These are phyloP conservation scores for Aegilops sharonensis DNA, from an alignment of 176 grass and related monocot species.

Conservation along the genomic window DNA sequence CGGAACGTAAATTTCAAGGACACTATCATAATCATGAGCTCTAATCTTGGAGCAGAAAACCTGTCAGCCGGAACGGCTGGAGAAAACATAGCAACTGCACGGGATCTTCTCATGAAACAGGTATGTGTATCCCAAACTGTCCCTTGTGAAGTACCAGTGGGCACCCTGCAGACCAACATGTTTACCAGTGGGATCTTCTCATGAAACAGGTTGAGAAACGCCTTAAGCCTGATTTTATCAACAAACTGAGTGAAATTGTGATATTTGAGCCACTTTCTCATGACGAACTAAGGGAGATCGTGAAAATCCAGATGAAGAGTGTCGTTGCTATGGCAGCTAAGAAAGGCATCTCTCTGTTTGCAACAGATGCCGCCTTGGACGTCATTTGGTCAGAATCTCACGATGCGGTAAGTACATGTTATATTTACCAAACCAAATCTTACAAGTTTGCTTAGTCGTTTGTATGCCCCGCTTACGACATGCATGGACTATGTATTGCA, in stretches of 20 bases:
- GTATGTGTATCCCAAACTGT: too few species aligned
- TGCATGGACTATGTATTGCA: background rate
- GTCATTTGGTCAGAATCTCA: background rate
- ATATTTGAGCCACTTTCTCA: background rate
- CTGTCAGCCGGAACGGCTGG: background rate
- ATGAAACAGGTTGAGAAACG: background rate
- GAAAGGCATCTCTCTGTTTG: background rate
- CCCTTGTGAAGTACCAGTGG: background rate
- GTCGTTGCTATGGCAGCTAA: background rate
- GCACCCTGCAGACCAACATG: background rate
- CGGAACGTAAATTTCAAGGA: background rate
- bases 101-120: background rate
- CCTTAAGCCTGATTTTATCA: background rate
- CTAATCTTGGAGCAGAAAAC: background rate
- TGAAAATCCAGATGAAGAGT: background rate
- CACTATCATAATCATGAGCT: background rate
- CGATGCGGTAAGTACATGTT: background rate
- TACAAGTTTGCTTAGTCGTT: background rate
- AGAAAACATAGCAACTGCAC: background rate
- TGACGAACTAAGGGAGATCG: background rate
- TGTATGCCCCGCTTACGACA: background rate
- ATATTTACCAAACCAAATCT: too few species aligned
- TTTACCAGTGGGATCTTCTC: background rate
- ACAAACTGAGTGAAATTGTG: background rate
- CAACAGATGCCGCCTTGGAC: background rate